Evolutionary conservation across 768 basidiomycete species (phyloP), one percentile per base, ranked within the genome.

Genomic region (Vararia minispora): DNA sequence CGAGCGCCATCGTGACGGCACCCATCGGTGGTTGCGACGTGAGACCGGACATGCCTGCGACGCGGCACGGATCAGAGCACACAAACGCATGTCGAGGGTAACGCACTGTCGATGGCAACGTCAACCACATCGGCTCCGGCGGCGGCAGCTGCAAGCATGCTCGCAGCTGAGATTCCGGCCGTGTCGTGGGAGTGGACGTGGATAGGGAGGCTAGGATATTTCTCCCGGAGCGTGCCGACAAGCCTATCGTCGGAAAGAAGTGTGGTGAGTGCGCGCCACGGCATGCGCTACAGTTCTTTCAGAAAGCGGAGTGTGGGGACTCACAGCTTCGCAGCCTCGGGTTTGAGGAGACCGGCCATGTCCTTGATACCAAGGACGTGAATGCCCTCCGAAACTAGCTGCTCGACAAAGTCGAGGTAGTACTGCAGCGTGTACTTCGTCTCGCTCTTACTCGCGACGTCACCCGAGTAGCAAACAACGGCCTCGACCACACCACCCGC

Each of bases 161-260:
- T 90, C n/a, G 94, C 89, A 33, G 88, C 70, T 21, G 95, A 87
- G 52, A 99, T 98, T 62, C 95, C 95, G 36, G 95, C 95, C 21
- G 95, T 99, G 61, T 99, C 95, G 61, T 99, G 95, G 10, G 95
- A 97, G 66, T 99, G 95, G 26, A 99, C 94, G 58, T 99, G 95
- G 58, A 99, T 98, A 22, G 95, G 92, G 40, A 99, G 74, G 57
- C 95, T 91, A 28, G 95, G 95, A 62, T 98, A 84, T 51, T 88
- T 91, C 66, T 87, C 77, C 56, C 95, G 76, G 61, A 99, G 94
- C 10, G 91, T 83, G 48, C 89, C 82, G 54, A 99, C 80, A 47
- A 99, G 79, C 32, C 89, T 91, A 41, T 2, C n/a, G 13, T 18
- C 8, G 10, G 28, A 25, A 33, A 28, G 16, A 14, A 45, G 42